Evolutionary conservation across 1,139 yeast species (phyloP), one percentile per base, ranked within the genome.

Genomic region (Maudiozyma humilis): DNA sequence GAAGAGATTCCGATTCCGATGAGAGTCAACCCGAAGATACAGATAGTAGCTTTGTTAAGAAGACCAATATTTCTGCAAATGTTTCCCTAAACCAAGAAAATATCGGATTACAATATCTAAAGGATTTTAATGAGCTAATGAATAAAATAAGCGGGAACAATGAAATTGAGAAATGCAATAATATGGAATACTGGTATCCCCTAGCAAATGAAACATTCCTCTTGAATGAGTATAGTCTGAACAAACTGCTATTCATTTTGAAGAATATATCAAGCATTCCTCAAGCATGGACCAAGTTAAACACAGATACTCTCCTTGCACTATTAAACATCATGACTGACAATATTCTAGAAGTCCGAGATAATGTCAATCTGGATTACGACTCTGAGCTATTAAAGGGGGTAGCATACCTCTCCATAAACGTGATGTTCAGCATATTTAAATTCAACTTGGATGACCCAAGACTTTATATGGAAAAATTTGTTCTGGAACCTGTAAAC

Each of bases 401-500:
- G n/a, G 66, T 62, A 44, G 64, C 69, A 1, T 60, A 68, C 36
- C 53, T 59, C 16, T 68, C 78, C 0, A 57, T 71, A 0, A 64
- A 67, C n/a, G 56, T 74, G 2, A 57, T 75, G 5, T 56, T 78
- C 42, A 51, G 63, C 4, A 60, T 76, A 1, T 64, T 76, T 45
- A 63, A 70, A 18, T 60, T 72, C 8, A 62, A 66, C 13, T 57
- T 68, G 36, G 51, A 56, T 8, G 78, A 75, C 39, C 72, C 69
- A 47, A 66, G 62, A 38, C 51, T 77, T 2, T 69, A 68, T 45
- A 55, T 73, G 23, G 82, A 77, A 35, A 70, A 67, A 13, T 68
- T 70, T 45, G 53, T 77, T 16, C 52, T 57, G 5, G 63, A 66
- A 3, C 66, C 73, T 0, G 55, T 76, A 1, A 70, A 71, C 2